Conservation (phyloP, 2,329 filamentous ascomycete species). For the Pyricularia pennisetigena region DNA sequence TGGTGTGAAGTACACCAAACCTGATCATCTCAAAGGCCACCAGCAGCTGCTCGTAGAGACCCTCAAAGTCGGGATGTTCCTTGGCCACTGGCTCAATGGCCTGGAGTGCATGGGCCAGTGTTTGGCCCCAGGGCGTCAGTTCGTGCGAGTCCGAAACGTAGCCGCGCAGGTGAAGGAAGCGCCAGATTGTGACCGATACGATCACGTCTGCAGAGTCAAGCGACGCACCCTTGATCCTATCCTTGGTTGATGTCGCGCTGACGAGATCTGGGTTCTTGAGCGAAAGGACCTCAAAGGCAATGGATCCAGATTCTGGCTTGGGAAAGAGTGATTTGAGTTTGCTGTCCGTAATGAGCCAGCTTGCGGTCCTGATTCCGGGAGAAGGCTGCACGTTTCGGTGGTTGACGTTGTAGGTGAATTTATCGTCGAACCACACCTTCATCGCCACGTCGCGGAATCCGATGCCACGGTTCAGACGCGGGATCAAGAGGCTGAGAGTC, state of each 20-base stretch:
- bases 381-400: conserved; percentile 39
- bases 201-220: conserved; percentile 58
- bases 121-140: conserved; percentile 76
- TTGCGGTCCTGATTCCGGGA: conserved; percentile 36
- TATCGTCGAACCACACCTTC: conserved; percentile 74
- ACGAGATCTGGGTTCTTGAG: conserved; percentile 62
- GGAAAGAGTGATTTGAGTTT: conserved; percentile 39
- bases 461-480: conserved; percentile 74
- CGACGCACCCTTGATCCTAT: conserved; percentile 38
- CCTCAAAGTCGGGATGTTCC: conserved; percentile 30
- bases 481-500: conserved; percentile 67
- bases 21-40: conserved; percentile 79
- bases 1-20: conserved; percentile 66
- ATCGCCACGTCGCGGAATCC: conserved; percentile 69
- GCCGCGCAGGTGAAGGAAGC: conserved; percentile 79
- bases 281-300: conserved; percentile 54
- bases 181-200: conserved; percentile 67
- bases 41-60: conserved; percentile 67
- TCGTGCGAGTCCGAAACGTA: conserved; percentile 74
- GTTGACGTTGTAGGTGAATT: conserved; percentile 58
- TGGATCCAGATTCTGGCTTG: conserved; percentile 30
- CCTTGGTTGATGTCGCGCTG: conserved; percentile 54
- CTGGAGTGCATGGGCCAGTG: conserved; percentile 60
- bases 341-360: conserved; percentile 65
- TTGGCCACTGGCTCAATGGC: conserved; percentile 45